phyloP scores from a whole-genome alignment of 495 filamentous ascomycete species.

The Hypoxylon fuscum region DNA sequence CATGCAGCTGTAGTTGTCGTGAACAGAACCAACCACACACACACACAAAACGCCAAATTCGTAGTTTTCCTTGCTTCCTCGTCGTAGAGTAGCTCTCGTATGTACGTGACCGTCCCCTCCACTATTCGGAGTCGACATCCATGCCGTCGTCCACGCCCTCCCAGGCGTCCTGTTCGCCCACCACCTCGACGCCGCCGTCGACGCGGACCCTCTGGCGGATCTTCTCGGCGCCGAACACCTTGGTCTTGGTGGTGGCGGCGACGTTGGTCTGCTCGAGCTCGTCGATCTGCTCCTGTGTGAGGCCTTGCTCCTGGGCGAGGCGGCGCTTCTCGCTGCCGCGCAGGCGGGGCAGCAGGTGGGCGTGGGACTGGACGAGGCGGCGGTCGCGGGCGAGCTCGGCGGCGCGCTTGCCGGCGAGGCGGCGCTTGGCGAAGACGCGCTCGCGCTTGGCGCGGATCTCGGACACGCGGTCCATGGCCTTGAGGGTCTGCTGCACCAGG shows the following conservation, averaged over 20 bases:
- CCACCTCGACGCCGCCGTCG: conserved; percentile 71
- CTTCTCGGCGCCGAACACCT: conserved; percentile 68
- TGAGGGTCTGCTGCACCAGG: conserved; percentile 82
- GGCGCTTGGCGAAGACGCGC: conserved; percentile 88
- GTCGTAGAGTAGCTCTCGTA: neutral
- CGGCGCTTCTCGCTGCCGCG: conserved; percentile 64
- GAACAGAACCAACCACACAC: conserved; percentile 18
- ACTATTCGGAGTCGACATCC: conserved; percentile 70
- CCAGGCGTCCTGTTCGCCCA: conserved; percentile 48
- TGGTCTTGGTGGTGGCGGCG: conserved; percentile 52
- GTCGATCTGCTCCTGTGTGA: conserved; percentile 60
- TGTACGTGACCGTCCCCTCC: too few relatives aligned
- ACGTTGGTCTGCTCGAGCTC: conserved; percentile 56
- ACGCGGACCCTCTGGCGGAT: conserved; percentile 69
- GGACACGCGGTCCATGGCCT: conserved; percentile 88
- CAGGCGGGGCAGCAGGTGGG: conserved; percentile 80
- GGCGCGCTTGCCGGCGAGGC: conserved; percentile 89
- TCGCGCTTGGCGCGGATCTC: conserved; percentile 88
- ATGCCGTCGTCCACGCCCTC: conserved; percentile 63
- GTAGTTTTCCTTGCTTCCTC: neutral
- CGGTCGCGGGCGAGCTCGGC: conserved; percentile 78
- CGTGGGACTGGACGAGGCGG: conserved; percentile 89
- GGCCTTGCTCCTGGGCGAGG: conserved; percentile 57
- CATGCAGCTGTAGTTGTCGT: conserved; percentile 37
- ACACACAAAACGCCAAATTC: conserved; percentile 24